These are phyloP conservation scores for Apiotrichum mycotoxinovorans DNA, from an alignment of 1,284 basidiomycete genomes.

Conservation along the genomic window DNA sequence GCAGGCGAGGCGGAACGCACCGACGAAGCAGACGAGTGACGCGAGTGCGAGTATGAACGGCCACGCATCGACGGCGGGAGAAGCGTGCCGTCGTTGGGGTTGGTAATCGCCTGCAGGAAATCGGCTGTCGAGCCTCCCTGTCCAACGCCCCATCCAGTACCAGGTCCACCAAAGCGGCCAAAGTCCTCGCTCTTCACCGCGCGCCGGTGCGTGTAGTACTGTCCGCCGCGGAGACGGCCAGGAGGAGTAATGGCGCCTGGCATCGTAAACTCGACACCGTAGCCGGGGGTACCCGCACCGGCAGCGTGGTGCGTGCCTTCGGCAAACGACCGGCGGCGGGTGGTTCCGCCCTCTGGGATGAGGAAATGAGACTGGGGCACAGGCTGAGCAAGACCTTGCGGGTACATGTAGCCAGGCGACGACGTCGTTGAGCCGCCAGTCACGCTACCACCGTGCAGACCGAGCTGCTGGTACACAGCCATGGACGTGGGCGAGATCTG, in stretches of 20 bases:
- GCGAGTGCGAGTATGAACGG: slow-evolving; percentile 36
- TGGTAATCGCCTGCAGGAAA: slow-evolving; percentile 44
- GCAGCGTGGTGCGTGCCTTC: slow-evolving; percentile 40
- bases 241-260: slow-evolving; percentile 21
- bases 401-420: slow-evolving; percentile 4
- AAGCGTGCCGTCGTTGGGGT: slow-evolving; percentile 43
- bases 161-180: slow-evolving; percentile 30
- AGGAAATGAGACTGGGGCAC: not conserved
- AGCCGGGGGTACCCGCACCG: slow-evolving; percentile 46
- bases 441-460: slow-evolving; percentile 9
- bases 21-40: slow-evolving; percentile 42
- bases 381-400: not conserved
- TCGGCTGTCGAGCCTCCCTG: slow-evolving; percentile 46
- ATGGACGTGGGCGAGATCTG: slow-evolving; percentile 42
- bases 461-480: slow-evolving; percentile 40
- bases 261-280: slow-evolving; percentile 39
- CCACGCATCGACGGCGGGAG: slow-evolving; percentile 38
- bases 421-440: not conserved
- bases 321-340: slow-evolving; percentile 32
- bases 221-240: slow-evolving; percentile 27
- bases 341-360: not conserved
- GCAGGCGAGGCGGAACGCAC: slow-evolving; percentile 42
- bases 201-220: slow-evolving; percentile 32
- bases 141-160: slow-evolving; percentile 43
- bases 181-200: slow-evolving; percentile 46